Base-by-base conservation (phyloP, 768 basidiomycete species). In the Macrocybe gigantea region DNA sequence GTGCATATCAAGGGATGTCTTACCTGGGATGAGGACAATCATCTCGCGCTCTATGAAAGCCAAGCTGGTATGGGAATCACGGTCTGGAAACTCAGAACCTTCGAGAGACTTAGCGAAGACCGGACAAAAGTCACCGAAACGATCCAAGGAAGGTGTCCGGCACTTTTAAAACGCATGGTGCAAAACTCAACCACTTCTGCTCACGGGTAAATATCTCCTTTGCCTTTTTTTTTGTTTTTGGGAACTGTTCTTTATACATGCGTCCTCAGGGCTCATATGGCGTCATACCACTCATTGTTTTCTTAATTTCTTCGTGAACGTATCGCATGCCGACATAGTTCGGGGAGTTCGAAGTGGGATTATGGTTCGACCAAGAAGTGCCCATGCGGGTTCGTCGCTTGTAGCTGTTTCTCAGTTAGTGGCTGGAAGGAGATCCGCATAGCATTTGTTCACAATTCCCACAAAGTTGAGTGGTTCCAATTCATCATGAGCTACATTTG, bases 21-120 rank as follows among this genome's bases (percentile, higher is more conserved):
- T 7, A 63, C 65, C 4, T 69, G 65, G 67, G 63, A 67, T 32
- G 54, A 65, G 11, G 47, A 55, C 1, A 52, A 51, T 6, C 50
- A 56, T 12, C 11, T 56, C 5, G 54, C 64, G 13, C 50, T 70
- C 15, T 69, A 67, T 38, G 68, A 68, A 43, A 63, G 55, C 31
- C 49, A 54, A 15, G 44, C 58, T 6, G 52, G 47, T 29, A 45
- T 53, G 15, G 56, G 50, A 3, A 58, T 63, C 13, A 45, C 44
- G 39, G 60, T 67, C 3, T 63, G 62, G 65, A 68, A 69, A 44
- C 22, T 65, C 33, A 57, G 66, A 8, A 54, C 47, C 33, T 65
- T 67, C 47, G 59, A 65, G 32, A 56, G 51, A 34, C 56, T 63
- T 6, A 59, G 45, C 1, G 60, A 48, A 4, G 57, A 55, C n/a